These are phyloP conservation scores for Hygrophoropsis aurantiaca DNA, from an alignment of 768 basidiomycete species.

Conservation along the genomic window DNA sequence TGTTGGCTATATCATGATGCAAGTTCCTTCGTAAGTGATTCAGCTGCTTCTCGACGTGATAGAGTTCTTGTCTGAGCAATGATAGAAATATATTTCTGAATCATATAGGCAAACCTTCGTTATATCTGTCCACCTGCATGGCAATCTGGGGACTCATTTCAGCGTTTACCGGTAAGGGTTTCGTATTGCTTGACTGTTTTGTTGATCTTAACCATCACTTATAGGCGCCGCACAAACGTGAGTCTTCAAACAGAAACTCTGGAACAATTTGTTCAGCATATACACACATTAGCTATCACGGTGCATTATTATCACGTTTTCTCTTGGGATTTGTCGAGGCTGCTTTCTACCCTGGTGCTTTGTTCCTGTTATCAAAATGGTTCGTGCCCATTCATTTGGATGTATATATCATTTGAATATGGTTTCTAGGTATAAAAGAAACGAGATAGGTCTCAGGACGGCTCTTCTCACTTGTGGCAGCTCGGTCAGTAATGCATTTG, in stretches of 20 bases:
- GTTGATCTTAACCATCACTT: background rate
- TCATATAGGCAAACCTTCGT: constrained; percentile 61
- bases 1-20: constrained; percentile 72
- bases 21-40: constrained; percentile 61
- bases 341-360: constrained; percentile 67
- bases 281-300: constrained; percentile 53
- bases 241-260: background rate
- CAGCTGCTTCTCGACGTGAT: background rate
- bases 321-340: constrained; percentile 71
- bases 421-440: constrained; percentile 49
- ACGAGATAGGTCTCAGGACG: constrained; percentile 66
- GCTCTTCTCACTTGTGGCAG: constrained; percentile 70
- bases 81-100: constrained; percentile 67
- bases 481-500: constrained; percentile 79
- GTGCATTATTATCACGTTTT: constrained; percentile 69
- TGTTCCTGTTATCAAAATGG: constrained; percentile 72
- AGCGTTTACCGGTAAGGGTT: constrained; percentile 43
- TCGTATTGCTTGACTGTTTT: background rate
- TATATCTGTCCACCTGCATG: constrained; percentile 66
- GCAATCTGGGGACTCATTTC: constrained; percentile 70
- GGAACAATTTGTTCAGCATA: background rate
- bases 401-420: background rate
- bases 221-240: constrained; percentile 37
- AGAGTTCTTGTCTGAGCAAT: background rate
- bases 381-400: constrained; percentile 1